These are phyloP conservation scores for Thalia dealbata DNA, from an alignment of 176 grass and related monocot genomes.

Conservation along the genomic window DNA sequence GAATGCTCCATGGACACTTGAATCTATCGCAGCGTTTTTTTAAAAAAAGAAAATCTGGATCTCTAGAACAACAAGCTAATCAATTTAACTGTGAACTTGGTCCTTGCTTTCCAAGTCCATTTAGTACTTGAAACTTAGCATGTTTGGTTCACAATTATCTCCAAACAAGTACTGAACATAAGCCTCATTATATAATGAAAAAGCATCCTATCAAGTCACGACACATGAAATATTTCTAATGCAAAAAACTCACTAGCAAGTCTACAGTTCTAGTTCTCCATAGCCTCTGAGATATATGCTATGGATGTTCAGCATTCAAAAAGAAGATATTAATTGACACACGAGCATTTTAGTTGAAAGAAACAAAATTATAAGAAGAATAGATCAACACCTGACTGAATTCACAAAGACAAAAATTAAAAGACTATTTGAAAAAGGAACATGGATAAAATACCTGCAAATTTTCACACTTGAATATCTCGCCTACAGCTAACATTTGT, in stretches of 20 bases:
- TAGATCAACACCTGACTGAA: not conserved
- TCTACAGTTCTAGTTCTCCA: no score
- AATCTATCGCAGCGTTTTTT: not conserved
- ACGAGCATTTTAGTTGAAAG: not conserved
- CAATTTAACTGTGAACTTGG: not conserved
- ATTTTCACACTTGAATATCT: conserved; percentile 91
- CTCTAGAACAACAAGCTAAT: not conserved
- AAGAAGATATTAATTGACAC: not conserved
- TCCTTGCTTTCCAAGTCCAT: not conserved
- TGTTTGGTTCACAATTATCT: not conserved
- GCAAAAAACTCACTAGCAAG: not conserved
- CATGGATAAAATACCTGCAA: conserved; percentile 47
- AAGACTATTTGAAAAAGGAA: not conserved
- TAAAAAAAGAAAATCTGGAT: not conserved
- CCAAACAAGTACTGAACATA: not conserved
- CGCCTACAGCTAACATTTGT: conserved; percentile 86
- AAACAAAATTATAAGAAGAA: not conserved
- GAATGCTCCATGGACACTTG: not conserved
- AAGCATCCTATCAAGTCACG: not conserved
- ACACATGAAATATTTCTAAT: not conserved
- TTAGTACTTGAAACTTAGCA: not conserved
- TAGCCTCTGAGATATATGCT: not conserved
- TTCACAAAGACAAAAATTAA: not conserved
- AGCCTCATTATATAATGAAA: not conserved
- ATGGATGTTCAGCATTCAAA: not conserved